Base-by-base conservation (phyloP, 257 asterid species). In the Solanum virginianum region DNA sequence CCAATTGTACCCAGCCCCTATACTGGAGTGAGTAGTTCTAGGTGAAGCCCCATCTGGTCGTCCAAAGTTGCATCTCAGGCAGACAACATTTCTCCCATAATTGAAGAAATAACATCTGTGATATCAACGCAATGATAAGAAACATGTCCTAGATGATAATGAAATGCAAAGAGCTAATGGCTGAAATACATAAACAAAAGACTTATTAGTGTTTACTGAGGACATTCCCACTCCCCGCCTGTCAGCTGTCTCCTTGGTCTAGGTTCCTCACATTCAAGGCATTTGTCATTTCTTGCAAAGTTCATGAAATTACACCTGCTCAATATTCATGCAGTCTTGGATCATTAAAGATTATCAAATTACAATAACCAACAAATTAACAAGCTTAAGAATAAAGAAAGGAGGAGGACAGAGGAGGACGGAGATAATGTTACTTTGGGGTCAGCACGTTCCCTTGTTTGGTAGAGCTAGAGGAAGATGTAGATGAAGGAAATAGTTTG, bases 161-260 rank as follows among this genome's bases (percentile, higher is more conserved):
- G 43, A 80, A 10, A 81, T 20, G 45, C 14, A 59, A 3, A 57
- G 69, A 66, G 49, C 51, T 79, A 80, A 71, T 39, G 62, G 49
- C n/a, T 70, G 60, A 60, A 65, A 83, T 51, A 26, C 54, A 81
- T n/a, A 86, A 51, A 62, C 36, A 87, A 43, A 62, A 80, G 57
- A 56, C 86, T 68, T 53, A 72, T 63, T 53, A 69, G 57, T 84
- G 65, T 95, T 93, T 90, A 96, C 99, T 91, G 93, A 81, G 98
- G 95, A 89, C 99, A 96, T 72, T 96, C 97, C 99, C 99, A 96
- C 90, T 96, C 99, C 85, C 93, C 93, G 65, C 98, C 98, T 83
- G 92, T 89, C 72, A 95, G 92, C 89, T 89, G 93, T 85, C 87
- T 91, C 88, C 85, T 89, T 7, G 99, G 97, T 91, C 95, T 90